Conservation (phyloP, 768 basidiomycete species). For the Termitomyces sp. region DNA sequence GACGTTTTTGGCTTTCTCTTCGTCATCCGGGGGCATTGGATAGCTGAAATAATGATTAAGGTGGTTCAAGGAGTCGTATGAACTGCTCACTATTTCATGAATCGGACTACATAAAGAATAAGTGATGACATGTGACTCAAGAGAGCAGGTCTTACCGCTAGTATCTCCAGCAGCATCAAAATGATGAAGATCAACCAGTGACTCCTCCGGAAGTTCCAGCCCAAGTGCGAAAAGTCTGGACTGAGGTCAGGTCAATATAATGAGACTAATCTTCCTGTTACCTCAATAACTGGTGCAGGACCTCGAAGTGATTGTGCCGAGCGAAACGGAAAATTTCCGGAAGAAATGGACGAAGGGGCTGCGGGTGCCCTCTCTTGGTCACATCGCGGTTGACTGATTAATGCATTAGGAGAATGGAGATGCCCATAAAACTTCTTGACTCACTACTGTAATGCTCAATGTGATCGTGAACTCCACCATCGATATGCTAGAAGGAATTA, state of each 20-base stretch:
- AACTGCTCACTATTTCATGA: conserved; percentile 44
- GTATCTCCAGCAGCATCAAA: conserved; percentile 35
- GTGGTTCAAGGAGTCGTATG: neutral
- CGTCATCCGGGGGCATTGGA: conserved; percentile 40
- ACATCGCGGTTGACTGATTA: conserved; percentile 32
- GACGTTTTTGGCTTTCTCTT: conserved; percentile 39
- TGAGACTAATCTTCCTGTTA: conserved; percentile 2
- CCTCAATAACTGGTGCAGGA: conserved; percentile 36
- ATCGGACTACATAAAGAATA: conserved; percentile 28
- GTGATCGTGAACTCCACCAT: conserved; percentile 61
- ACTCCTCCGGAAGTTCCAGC: conserved; percentile 43
- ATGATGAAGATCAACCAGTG: conserved; percentile 37
- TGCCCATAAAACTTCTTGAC: conserved; percentile 9
- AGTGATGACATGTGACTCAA: neutral
- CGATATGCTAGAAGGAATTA: conserved; percentile 46
- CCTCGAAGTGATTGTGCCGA: conserved; percentile 32
- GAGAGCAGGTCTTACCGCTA: conserved; percentile 23
- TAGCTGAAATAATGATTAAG: conserved; percentile 25
- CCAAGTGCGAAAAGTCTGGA: conserved; percentile 35
- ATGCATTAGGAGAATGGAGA: neutral
- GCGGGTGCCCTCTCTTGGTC: conserved; percentile 30
- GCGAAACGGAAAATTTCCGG: conserved; percentile 34
- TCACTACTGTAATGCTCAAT: conserved; percentile 61
- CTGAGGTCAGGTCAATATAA: neutral
- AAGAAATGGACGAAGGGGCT: conserved; percentile 31